Conservation (phyloP, 768 basidiomycete genomes). For the Pisolithus orientalis region DNA sequence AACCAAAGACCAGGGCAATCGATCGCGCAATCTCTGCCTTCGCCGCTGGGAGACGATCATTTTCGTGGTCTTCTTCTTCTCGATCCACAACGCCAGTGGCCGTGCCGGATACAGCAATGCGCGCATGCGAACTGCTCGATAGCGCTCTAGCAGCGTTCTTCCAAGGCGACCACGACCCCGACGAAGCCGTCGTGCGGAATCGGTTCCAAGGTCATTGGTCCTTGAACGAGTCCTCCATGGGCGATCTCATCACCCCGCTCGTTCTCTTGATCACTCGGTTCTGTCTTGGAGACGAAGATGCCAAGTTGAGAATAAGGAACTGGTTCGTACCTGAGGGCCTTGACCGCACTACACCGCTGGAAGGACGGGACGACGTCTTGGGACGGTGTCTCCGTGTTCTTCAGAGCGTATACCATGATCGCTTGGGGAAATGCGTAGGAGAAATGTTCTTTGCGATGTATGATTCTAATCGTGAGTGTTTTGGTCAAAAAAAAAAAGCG, state of each 20-base stretch:
- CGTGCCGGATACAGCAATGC: constrained; percentile 47
- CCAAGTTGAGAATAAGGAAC: constrained; percentile 51
- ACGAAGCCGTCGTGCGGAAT: constrained; percentile 56
- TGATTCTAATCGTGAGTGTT: constrained; percentile 58
- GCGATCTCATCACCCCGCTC: constrained; percentile 75
- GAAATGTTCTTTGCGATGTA: constrained; percentile 85
- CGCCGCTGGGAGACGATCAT: constrained; percentile 24
- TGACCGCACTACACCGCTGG: constrained; percentile 74
- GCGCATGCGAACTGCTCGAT: constrained; percentile 65
- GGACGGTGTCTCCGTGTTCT: constrained; percentile 80
- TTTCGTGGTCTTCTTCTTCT: constrained; percentile 43
- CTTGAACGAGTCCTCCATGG: constrained; percentile 49
- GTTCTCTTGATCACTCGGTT: constrained; percentile 69
- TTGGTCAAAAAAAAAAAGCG: not conserved
- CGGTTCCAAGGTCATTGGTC: constrained; percentile 14
- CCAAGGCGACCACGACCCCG: constrained; percentile 57
- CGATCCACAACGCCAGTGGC: constrained; percentile 20
- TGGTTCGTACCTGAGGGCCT: constrained; percentile 72
- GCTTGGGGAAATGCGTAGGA: constrained; percentile 71
- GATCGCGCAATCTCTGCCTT: constrained; percentile 24
- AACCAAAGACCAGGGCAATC: constrained; percentile 16
- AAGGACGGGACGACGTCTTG: constrained; percentile 64
- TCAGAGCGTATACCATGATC: constrained; percentile 62
- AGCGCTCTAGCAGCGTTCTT: constrained; percentile 54
- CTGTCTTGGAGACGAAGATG: constrained; percentile 55